phyloP scores from a whole-genome alignment of 2,329 filamentous ascomycete species.

The Cytospora schulzeri region DNA sequence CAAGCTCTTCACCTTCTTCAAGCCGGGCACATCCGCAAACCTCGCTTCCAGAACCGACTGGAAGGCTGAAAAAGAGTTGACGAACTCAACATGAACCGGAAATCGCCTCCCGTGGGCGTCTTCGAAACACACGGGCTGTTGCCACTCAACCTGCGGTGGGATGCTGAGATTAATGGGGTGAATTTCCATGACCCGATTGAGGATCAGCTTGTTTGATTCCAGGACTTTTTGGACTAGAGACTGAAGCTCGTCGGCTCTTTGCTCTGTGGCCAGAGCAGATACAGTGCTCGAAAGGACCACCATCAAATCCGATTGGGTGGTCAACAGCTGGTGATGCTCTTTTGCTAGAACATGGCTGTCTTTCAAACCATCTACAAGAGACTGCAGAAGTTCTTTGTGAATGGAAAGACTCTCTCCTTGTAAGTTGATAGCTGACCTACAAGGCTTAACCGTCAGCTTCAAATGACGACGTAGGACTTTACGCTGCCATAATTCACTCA shows the following conservation, averaged over 20 bases:
- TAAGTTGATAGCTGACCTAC: background rate
- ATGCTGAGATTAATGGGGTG: conserved; percentile 3
- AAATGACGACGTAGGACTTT: background rate
- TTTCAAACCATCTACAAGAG: background rate
- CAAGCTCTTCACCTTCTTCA: conserved; percentile 8
- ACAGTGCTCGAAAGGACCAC: background rate
- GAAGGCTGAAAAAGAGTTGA: conserved; percentile 6
- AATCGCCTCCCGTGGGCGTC: conserved; percentile 2
- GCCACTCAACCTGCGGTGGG: conserved; percentile 6
- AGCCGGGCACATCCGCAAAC: conserved; percentile 11
- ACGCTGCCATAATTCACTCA: background rate
- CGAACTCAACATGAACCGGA: conserved; percentile 8
- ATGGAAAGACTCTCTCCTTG: background rate
- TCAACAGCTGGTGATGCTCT: background rate
- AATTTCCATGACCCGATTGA: background rate
- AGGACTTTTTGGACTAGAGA: background rate
- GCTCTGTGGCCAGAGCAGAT: background rate
- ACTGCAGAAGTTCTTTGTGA: background rate
- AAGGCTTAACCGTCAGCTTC: background rate
- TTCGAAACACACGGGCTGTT: conserved; percentile 12
- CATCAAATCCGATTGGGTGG: conserved; percentile 1
- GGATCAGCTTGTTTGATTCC: background rate
- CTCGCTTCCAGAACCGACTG: conserved; percentile 10
- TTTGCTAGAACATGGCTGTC: background rate
- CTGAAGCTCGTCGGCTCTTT: background rate